Evolutionary conservation across 805 yeast species (phyloP), one percentile per base, ranked within the genome.

Genomic region (Saturnispora besseyi): DNA sequence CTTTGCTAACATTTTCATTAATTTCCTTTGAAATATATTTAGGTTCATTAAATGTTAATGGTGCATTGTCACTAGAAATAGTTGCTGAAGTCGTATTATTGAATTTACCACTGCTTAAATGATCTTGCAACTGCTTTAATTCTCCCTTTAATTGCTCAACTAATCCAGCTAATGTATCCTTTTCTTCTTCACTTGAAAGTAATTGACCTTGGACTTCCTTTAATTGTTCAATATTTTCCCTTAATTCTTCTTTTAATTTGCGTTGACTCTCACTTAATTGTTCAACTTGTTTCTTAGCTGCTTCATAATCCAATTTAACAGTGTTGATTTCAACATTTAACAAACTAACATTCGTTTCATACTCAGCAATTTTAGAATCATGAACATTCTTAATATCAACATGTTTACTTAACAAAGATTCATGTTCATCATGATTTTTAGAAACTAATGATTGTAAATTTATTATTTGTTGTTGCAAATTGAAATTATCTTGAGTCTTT

Each of bases 401-500:
- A 53, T 81, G 86, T 60, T 81, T 76, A 6, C 75, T 51, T 59
- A 78, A 76, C 55, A 82, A 67, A 4, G 70, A 63, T 52, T 77
- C 80, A 54, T 80, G 81, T 2, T 78, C 73, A 38, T 64, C 65
- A 41, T 74, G 69, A 6, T 82, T 74, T 54, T 77, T 82, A 31
- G 75, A 78, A 51, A 87, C 72, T 24, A 74, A 68, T 9, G 59
- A 59, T 53, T 76, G 78, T 48, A 81, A 62, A 41, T 71, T 63
- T 67, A 77, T 75, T 45, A 90, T 77, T 59, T 85, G 84, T 13
- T 69, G 67, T 52, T 78, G 74, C 61, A 91, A 73, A 53, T 75
- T 77, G 70, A 83, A 84, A 67, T 90, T 90, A 58, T 88, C 96
- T 56, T 80, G 86, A 26, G 85, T 82, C 64, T 87, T 86, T 34